Conservation (phyloP, 2,329 filamentous ascomycete species). For the Pyrenophora tritici-repentis region DNA sequence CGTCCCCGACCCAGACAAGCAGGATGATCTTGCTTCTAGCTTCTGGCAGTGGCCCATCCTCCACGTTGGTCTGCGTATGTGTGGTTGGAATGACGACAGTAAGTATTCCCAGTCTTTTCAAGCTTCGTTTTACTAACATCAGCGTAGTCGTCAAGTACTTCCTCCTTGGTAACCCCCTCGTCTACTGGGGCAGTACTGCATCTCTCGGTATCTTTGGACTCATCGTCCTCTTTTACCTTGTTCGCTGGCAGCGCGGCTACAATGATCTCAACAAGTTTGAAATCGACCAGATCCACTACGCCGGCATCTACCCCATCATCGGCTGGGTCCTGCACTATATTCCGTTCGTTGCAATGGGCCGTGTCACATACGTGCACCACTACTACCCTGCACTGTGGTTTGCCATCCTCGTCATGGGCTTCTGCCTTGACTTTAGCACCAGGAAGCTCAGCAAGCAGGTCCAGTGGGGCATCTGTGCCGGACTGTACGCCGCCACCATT, state of each 20-base stretch:
- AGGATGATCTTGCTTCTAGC: slow-evolving; percentile 93
- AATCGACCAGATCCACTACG: slow-evolving; percentile 93
- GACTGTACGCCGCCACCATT: slow-evolving; percentile 75
- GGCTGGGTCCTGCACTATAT: slow-evolving; percentile 97
- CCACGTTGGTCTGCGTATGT: slow-evolving; percentile 96
- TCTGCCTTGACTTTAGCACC: slow-evolving; percentile 83
- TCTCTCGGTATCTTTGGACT: slow-evolving; percentile 74
- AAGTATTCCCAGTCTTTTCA: slow-evolving; percentile 15
- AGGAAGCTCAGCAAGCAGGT: slow-evolving; percentile 67
- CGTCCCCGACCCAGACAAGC: slow-evolving; percentile 96
- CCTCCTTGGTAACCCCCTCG: slow-evolving; percentile 91
- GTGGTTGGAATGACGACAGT: slow-evolving; percentile 90
- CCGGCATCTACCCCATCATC: slow-evolving; percentile 85
- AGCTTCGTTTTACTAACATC: slow-evolving; percentile 17
- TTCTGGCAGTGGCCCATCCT: slow-evolving; percentile 99
- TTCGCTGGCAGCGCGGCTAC: slow-evolving; percentile 96
- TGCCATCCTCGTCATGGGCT: slow-evolving; percentile 86
- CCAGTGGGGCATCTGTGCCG: slow-evolving; percentile 71
- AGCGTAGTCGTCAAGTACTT: slow-evolving; percentile 84
- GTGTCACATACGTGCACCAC: slow-evolving; percentile 98
- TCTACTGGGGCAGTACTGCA: slow-evolving; percentile 93
- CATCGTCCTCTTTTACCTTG: slow-evolving; percentile 79
- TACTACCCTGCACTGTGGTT: slow-evolving; percentile 99
- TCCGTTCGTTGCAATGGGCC: slow-evolving; percentile 95
- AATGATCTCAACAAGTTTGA: slow-evolving; percentile 77